Evolutionary conservation across 73 alveolate species (phyloP).

Genomic region (Halteria grandinella): DNA sequence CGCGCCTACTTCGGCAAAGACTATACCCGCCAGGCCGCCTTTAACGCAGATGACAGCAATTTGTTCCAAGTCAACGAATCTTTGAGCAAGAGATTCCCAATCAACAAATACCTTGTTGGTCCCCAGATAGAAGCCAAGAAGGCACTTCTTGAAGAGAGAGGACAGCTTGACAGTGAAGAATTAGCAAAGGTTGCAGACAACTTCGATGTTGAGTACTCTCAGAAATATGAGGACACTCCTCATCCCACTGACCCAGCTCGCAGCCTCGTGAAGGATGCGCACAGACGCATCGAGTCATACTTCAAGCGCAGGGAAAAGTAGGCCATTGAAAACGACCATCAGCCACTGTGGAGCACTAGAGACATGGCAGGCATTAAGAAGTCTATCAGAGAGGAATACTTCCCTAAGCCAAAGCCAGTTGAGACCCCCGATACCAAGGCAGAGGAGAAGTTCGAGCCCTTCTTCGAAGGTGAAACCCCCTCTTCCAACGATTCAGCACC

Average conservation of each 20-base stretch:
- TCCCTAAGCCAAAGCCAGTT: constrained; percentile 6
- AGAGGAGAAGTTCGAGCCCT: constrained; percentile 40
- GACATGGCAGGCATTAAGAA: neutral
- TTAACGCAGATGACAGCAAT: neutral
- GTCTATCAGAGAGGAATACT: constrained; percentile 13
- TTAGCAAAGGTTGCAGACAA: too few species aligned
- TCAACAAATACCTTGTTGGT: neutral
- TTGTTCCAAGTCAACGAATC: constrained; percentile 30
- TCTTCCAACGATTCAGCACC: too few species aligned
- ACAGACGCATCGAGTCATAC: too few species aligned
- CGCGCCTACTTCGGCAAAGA: constrained; percentile 55
- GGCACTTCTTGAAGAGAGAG: neutral
- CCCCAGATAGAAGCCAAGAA: neutral
- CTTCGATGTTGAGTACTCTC: too few species aligned
- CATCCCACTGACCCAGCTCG: too few species aligned
- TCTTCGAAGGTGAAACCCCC: constrained; percentile 10
- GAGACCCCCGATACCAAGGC: constrained; percentile 20
- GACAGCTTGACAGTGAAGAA: too few species aligned
- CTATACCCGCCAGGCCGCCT: neutral
- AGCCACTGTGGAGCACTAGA: neutral
- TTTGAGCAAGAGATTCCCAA: constrained; percentile 13
- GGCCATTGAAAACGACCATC: neutral
- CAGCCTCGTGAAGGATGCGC: too few species aligned
- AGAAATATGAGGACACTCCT: too few species aligned
- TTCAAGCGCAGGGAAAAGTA: neutral